Evolutionary conservation across 2,329 filamentous ascomycete species (phyloP), one percentile per base, ranked within the genome.

Genomic region (Verticillium nubilum): DNA sequence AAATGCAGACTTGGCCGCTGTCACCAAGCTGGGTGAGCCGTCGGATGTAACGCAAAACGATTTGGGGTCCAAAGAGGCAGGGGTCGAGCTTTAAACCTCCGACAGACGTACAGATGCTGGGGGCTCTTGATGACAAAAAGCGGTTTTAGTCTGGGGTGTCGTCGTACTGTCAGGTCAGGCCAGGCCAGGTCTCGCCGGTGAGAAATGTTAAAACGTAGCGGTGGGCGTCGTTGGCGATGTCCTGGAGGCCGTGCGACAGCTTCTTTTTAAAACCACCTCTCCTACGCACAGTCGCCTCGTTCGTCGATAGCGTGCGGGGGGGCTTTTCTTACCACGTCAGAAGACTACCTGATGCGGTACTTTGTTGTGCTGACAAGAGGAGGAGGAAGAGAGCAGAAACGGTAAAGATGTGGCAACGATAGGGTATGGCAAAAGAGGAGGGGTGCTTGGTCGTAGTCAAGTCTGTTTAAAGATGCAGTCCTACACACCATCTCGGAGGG

Each of bases 381-480:
- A 9, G 5, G 42, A 31, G 3, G 29, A 31, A 13, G 29, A 31
- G 29, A 31, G 29, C 29, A 31, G 29, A 23, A 23, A 47, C 10
- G 7, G n/a, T n/a, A 35, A 17, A 58, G 55, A 23, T 58, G 60
- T 31, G 61, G 29, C 26, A 58, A 54, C 25, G n/a, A 47, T 9
- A 25, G 42, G 29, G 29, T 13, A 31, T 5, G n/a, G 7, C 9
- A 47, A 13, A 25, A 47, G 42, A 47, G n/a, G 35, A 19, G 23
- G 42, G n/a, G 7, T 47, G 19, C 6, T 47, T n/a, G n/a, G 42
- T 31, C 29, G n/a, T n/a, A n/a, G n/a, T n/a, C n/a, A n/a, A n/a
- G n/a, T n/a, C 19, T 47, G 42, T 47, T 19, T 12, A 9, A 7
- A 47, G 19, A 47, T 47, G 42, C 19, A 47, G 42, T 23, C 19